These are phyloP conservation scores for Pseudogymnoascus sp. DNA, from an alignment of 2,329 filamentous ascomycete species.

Conservation along the genomic window DNA sequence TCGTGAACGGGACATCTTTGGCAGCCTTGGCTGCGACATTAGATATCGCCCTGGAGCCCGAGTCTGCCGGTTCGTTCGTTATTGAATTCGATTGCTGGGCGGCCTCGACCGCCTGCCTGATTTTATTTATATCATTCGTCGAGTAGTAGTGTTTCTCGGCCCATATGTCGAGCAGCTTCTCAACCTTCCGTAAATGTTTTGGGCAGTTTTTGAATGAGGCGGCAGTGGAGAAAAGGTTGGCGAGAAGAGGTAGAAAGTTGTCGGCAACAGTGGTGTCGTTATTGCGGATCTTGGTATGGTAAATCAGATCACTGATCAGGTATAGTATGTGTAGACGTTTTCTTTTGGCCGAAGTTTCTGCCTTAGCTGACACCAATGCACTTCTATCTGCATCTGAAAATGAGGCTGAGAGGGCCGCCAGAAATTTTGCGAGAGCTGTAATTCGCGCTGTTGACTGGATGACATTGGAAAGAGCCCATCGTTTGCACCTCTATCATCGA, in stretches of 20 bases:
- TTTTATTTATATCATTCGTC: conserved; percentile 43
- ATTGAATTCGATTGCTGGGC: conserved; percentile 27
- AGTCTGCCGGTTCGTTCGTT: conserved; percentile 17
- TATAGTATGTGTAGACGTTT: conserved; percentile 71
- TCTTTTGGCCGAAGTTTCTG: conserved; percentile 52
- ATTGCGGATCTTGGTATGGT: conserved; percentile 53
- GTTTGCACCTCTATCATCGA: conserved; percentile 69
- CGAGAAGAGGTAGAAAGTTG: conserved; percentile 51
- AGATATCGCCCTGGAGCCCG: conserved; percentile 27
- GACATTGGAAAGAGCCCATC: conserved; percentile 71
- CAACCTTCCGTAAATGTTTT: conserved; percentile 59
- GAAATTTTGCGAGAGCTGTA: conserved; percentile 65
- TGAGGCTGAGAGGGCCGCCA: conserved; percentile 41
- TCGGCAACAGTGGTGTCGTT: conserved; percentile 45
- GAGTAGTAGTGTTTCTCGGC: conserved; percentile 57
- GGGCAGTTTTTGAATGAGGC: conserved; percentile 52
- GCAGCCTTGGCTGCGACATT: conserved; percentile 51
- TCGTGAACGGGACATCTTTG: conserved; percentile 47
- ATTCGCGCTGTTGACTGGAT: conserved; percentile 59
- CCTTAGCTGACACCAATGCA: conserved; percentile 26
- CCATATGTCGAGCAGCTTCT: conserved; percentile 63
- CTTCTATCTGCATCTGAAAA: conserved; percentile 18
- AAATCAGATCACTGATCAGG: conserved; percentile 69
- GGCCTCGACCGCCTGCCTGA: conserved; percentile 51
- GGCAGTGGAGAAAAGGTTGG: conserved; percentile 53